Evolutionary conservation across 257 asterid genomes (phyloP), one percentile per base, ranked within the genome.

Genomic region (Nicotiana undulata): DNA sequence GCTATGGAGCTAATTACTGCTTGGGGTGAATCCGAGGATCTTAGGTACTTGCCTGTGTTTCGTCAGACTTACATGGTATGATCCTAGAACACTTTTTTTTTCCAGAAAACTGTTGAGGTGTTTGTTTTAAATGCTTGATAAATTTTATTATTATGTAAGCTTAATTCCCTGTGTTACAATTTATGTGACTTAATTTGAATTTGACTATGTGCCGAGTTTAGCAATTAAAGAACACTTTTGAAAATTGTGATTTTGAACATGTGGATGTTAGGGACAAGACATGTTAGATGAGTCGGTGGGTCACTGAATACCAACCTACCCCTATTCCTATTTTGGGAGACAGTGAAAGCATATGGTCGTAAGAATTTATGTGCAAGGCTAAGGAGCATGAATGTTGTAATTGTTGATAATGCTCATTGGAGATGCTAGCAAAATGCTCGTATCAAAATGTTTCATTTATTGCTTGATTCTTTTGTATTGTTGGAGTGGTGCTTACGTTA

Each of bases 11-110:
- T 94, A 86, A 93, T 94, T 65, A 86, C 96, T 83, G 97, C 93
- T 37, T 94, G 98, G 98, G 98, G 93, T 3, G 97, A 94, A 86
- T 88, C 98, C 1, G 86, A 87, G 88, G 98, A 94, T 52, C 94
- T 94, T 83, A 83, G 76, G 32, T 93, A 94, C 89, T 89, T 94
- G 89, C 98, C 98, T 0, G 98, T 90, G 13, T 94, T 94, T 84
- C 94, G 84, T 58, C 98, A 94, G 83, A 90, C 96, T 8, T 93
- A 90, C 72, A 51, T 85, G 97, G 98, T 94, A 77, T 56, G 85
- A 18, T 3, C 10, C 81, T 24, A 2, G 61, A 29, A 29, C 32
- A 29, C 32, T 29, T 29, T 56, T 12, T 16, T 26, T 29, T 40
- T 40, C 49, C 49, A 40, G 49, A 40, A 40, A 40, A 40, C 12